Evolutionary conservation across 2,329 filamentous ascomycete genomes (phyloP).

Genomic region (Aureobasidium sp.): DNA sequence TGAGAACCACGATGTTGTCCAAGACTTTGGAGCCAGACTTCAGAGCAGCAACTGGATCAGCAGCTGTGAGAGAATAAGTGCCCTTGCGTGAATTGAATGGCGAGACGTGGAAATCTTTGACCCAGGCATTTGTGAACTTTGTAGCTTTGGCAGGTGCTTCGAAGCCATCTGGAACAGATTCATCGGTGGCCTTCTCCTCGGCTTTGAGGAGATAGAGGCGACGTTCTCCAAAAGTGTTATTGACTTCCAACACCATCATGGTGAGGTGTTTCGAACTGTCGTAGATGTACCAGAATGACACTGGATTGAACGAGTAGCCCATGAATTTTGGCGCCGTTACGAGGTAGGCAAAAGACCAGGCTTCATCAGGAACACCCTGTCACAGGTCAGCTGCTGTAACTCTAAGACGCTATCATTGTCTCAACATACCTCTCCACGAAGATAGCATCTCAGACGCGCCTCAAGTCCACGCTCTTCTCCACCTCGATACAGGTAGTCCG

Average conservation of each 20-base stretch:
- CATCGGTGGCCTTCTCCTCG: constrained; percentile 17
- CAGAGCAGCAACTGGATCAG: constrained; percentile 31
- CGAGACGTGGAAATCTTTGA: constrained; percentile 68
- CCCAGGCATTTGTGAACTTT: constrained; percentile 45
- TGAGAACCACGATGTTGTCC: constrained; percentile 52
- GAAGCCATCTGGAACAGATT: constrained; percentile 4
- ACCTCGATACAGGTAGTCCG: constrained; percentile 53
- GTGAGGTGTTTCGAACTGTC: constrained; percentile 46
- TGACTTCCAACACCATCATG: constrained; percentile 63
- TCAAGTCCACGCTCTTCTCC: constrained; percentile 45
- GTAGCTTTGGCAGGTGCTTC: constrained; percentile 14
- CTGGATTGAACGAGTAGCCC: constrained; percentile 64
- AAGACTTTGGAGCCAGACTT: constrained; percentile 30
- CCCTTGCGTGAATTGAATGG: constrained; percentile 56
- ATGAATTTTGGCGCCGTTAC: constrained; percentile 61
- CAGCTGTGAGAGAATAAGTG: constrained; percentile 38
- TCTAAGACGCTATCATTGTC: too few species aligned
- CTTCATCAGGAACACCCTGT: constrained; percentile 48
- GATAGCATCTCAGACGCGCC: constrained; percentile 53
- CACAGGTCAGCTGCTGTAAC: constrained; percentile 31
- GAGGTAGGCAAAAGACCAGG: constrained; percentile 61
- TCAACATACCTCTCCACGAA: constrained; percentile 45
- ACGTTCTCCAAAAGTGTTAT: constrained; percentile 67
- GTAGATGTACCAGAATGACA: constrained; percentile 75
- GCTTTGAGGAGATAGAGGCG: constrained; percentile 54